phyloP scores from a whole-genome alignment of 805 yeast species.

The Candida peoriensis region DNA sequence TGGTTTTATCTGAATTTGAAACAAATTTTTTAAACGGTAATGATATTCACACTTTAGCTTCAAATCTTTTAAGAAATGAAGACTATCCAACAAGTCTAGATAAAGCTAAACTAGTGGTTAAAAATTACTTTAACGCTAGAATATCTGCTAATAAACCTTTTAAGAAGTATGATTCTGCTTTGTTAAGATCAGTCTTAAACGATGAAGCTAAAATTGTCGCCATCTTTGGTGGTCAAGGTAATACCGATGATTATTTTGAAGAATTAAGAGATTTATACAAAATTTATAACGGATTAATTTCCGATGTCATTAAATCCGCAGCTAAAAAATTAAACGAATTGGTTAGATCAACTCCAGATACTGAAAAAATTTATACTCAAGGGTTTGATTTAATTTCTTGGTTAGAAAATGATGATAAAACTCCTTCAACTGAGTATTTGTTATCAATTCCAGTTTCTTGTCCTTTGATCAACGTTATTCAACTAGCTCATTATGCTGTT shows the following conservation, averaged over 20 bases:
- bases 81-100: constrained; percentile 58
- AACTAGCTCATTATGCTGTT: constrained; percentile 87
- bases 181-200: constrained; percentile 58
- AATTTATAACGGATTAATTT: constrained; percentile 68
- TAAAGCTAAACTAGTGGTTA: constrained; percentile 71
- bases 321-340: constrained; percentile 64
- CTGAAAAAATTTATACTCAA: constrained; percentile 86
- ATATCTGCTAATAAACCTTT: constrained; percentile 44
- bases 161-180: constrained; percentile 47
- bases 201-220: constrained; percentile 65
- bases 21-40: constrained; percentile 64
- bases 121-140: constrained; percentile 68
- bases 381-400: constrained; percentile 87
- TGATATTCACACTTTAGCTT: constrained; percentile 89
- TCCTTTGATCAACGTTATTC: constrained; percentile 96
- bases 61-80: constrained; percentile 52
- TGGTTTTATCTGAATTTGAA: constrained; percentile 80
- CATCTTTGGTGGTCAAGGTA: constrained; percentile 98
- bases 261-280: constrained; percentile 84
- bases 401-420: constrained; percentile 78
- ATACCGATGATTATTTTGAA: constrained; percentile 94
- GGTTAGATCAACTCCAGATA: constrained; percentile 67
- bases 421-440: constrained; percentile 86
- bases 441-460: constrained; percentile 91
- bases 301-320: constrained; percentile 64